A percentile compares a stretch with the other conserved stretches of the same genome.
These are phyloP conservation scores for Edaphochlamys debaryana DNA, from an alignment of 139 green algal species.

Conservation along the genomic window DNA sequence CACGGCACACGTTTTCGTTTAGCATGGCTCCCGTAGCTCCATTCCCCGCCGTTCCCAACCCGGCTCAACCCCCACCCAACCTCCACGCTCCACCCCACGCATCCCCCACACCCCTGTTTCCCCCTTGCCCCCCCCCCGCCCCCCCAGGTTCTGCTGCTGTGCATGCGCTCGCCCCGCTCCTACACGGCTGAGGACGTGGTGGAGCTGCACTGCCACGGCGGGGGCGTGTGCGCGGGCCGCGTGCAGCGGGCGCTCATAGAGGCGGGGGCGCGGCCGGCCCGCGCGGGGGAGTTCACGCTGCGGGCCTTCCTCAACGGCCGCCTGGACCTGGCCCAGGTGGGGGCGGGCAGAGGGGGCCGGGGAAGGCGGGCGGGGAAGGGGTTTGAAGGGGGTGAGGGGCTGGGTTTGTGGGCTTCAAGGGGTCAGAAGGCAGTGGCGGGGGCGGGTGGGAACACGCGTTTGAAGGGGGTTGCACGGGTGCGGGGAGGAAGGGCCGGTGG, in stretches of 20 bases:
- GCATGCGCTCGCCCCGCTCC: conserved; percentile 85
- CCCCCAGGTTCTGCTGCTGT: conserved; percentile 72
- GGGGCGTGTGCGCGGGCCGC: conserved; percentile 79
- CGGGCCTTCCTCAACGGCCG: conserved; percentile 97
- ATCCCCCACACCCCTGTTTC: no score
- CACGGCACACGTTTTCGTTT: no score
- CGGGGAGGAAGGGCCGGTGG: no score
- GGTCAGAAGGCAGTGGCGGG: no score
- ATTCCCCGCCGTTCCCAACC: no score
- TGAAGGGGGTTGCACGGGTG: no score
- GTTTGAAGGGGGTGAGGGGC: not conserved
- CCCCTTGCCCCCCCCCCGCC: not conserved
- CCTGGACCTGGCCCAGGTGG: conserved; percentile 86
- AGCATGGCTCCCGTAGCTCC: no score
- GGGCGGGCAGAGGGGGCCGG: not conserved
- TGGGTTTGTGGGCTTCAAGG: not conserved
- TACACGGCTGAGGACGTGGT: conserved; percentile 98
- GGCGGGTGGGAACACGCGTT: no score
- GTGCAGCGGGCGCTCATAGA: conserved; percentile 77
- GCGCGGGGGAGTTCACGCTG: conserved; percentile 96
- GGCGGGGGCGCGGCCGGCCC: conserved; percentile 81
- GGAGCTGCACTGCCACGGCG: conserved; percentile 94
- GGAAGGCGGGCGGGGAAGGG: not conserved
- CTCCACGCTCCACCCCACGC: no score
- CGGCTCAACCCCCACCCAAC: no score